Base-by-base conservation (phyloP, 2,329 filamentous ascomycete species). In the Mycosphaerella arachidis region DNA sequence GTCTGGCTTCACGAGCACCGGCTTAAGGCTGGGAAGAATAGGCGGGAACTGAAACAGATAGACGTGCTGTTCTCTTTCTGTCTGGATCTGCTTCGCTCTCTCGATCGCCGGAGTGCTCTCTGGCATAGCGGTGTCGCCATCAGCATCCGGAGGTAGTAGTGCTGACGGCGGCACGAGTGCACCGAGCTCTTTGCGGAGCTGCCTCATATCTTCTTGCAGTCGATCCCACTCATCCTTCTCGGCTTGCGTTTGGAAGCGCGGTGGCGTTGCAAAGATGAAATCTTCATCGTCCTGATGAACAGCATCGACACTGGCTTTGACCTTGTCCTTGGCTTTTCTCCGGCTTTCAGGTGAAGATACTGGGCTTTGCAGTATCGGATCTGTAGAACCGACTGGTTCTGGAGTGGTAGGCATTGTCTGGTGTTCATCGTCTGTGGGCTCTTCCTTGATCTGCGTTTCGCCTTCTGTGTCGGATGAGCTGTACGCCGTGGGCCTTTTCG, bases 11-110 rank as follows among this genome's bases (percentile, higher is more conserved):
- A 72, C 64, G 12, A 48, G 68, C 1, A 78, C 74, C 9, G 78
- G 68, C 37, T 76, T 66, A 27, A 87, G 78, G 60, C 82, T 81
- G 5, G 85, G 85, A 4, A 86, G 81, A 59, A 85, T 78, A 0
- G 85, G 84, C 12, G 85, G 85, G 67, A 87, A 82, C 71, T 87
- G 85, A 71, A 87, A 83, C 55, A 87, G 77, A 70, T 87, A 87
- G 56, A 85, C 77, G 59, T 82, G 80, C 56, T 85, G 81, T 37
- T 81, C 74, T 18, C 79, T 76, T 46, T 76, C 75, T 55, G 75
- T 79, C 33, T 71, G 64, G 55, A 65, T 57, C 24, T 53, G 55
- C 45, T 63, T 64, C 35, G 64, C 60, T 24, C 24, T 53, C 50
- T 62, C 53, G 13, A 56, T n/a, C 48, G 60, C 43, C 10, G 62